A percentile compares a stretch with the other conserved stretches of the same genome.
phyloP scores from a whole-genome alignment of 1,284 basidiomycete species.

The Microbotryomycetes sp. region DNA sequence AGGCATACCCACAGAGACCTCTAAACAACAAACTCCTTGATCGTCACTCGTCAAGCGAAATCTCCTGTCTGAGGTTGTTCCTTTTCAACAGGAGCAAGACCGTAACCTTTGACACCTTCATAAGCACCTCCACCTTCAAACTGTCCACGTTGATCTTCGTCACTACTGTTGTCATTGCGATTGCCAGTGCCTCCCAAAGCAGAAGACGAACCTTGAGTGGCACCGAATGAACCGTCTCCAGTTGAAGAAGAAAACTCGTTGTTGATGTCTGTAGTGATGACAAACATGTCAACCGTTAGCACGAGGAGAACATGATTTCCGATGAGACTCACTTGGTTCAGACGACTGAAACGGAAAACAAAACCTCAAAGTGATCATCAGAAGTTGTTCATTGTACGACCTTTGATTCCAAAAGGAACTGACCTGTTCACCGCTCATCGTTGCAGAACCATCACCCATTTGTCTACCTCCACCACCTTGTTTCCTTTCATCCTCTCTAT shows the following conservation, averaged over 20 bases:
- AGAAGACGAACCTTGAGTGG: background rate
- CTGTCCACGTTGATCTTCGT: background rate
- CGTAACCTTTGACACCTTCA: conserved; percentile 3
- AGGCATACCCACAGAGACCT: no score
- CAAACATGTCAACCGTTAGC: no score
- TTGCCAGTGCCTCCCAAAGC: background rate
- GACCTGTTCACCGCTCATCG: background rate
- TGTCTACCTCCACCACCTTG: background rate
- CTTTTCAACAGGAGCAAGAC: background rate
- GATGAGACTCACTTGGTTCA: conserved; percentile 15
- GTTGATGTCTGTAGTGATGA: conserved; percentile 20
- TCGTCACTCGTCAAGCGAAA: background rate
- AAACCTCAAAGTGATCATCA: no score
- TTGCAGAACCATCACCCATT: background rate
- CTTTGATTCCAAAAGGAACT: background rate
- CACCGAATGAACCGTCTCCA: background rate
- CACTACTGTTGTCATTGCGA: background rate
- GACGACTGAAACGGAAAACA: conserved; percentile 16
- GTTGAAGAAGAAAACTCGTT: conserved; percentile 25
- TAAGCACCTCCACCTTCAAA: conserved; percentile 1
- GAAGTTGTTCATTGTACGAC: background rate
- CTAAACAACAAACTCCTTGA: no score
- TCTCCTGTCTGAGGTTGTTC: background rate
- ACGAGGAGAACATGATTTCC: no score
- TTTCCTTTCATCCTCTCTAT: background rate